Evolutionary conservation across 495 filamentous ascomycete species (phyloP).

Genomic region (Aspergillus indologenus): DNA sequence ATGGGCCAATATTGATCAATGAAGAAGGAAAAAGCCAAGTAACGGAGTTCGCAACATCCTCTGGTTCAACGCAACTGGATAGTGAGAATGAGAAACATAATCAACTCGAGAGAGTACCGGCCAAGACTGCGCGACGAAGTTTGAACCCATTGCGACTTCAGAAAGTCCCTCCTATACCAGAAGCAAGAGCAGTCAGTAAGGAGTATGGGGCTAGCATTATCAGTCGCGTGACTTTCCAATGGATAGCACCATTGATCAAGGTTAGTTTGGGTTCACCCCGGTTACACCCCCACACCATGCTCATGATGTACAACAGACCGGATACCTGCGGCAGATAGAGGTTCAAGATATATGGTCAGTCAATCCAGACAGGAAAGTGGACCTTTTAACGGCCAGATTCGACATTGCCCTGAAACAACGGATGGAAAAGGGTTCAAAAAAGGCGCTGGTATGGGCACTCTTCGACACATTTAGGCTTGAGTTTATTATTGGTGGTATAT

Average conservation of each 20-base stretch:
- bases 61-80: background rate
- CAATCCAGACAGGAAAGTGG: conserved; percentile 73
- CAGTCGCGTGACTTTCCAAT: conserved; percentile 57
- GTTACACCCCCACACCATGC: background rate
- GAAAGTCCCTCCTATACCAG: conserved; percentile 50
- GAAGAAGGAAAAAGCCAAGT: background rate
- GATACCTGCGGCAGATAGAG: conserved; percentile 82
- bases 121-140: background rate
- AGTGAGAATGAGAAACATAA: background rate
- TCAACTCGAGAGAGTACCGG: background rate
- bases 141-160: conserved; percentile 56
- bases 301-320: conserved; percentile 24
- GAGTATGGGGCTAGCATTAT: conserved; percentile 55
- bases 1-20: background rate
- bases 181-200: conserved; percentile 44
- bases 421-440: conserved; percentile 61
- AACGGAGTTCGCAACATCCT: background rate
- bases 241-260: conserved; percentile 59
- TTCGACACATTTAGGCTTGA: conserved; percentile 85
- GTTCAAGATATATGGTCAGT: conserved; percentile 82
- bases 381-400: conserved; percentile 61
- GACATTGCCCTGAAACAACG: conserved; percentile 65
- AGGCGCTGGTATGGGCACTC: conserved; percentile 74
- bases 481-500: conserved; percentile 78
- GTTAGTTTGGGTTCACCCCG: conserved; percentile 14